phyloP scores from a whole-genome alignment of 2,329 filamentous ascomycete genomes.

The Xenosphaeropsis pyriputrescens region DNA sequence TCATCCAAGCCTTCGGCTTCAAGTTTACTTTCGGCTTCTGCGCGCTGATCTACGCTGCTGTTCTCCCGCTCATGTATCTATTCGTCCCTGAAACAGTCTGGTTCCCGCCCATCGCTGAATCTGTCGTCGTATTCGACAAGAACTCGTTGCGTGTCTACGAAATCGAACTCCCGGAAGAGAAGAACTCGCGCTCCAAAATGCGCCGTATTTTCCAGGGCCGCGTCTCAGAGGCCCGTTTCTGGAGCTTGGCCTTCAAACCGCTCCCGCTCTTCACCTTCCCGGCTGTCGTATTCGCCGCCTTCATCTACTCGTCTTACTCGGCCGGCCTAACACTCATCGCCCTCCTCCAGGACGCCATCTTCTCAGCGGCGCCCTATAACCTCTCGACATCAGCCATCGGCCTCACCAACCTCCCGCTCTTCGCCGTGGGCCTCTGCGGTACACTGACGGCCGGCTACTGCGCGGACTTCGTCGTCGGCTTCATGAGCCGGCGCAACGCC shows the following conservation, averaged over 20 bases:
- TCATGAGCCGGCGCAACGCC: conserved; percentile 14
- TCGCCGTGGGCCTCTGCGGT: conserved; percentile 28
- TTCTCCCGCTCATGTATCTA: conserved; percentile 26
- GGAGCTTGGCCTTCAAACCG: conserved; percentile 13
- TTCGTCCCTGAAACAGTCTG: conserved; percentile 28
- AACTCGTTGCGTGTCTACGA: conserved; percentile 11
- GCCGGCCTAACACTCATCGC: conserved; percentile 27
- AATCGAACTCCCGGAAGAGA: conserved; percentile 10
- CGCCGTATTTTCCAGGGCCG: conserved; percentile 14
- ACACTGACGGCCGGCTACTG: conserved; percentile 30
- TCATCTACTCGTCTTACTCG: conserved; percentile 23
- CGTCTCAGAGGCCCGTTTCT: conserved; percentile 19
- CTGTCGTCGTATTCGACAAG: conserved; percentile 11
- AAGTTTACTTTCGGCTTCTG: conserved; percentile 22
- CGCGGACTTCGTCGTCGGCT: conserved; percentile 19
- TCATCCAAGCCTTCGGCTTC: conserved; percentile 22
- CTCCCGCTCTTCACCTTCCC: conserved; percentile 16
- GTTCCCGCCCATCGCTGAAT: conserved; percentile 3
- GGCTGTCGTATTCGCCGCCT: conserved; percentile 22
- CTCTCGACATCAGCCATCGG: conserved; percentile 28
- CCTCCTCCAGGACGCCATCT: conserved; percentile 27
- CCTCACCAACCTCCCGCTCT: conserved; percentile 31
- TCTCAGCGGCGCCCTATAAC: conserved; percentile 11
- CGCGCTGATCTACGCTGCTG: conserved; percentile 24
- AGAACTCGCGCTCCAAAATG: conserved; percentile 6